Percentiles rank a stretch among this genome's conserved stretches.
These are phyloP conservation scores for Knufia petricola DNA, from an alignment of 2,329 filamentous ascomycete genomes.

Conservation along the genomic window DNA sequence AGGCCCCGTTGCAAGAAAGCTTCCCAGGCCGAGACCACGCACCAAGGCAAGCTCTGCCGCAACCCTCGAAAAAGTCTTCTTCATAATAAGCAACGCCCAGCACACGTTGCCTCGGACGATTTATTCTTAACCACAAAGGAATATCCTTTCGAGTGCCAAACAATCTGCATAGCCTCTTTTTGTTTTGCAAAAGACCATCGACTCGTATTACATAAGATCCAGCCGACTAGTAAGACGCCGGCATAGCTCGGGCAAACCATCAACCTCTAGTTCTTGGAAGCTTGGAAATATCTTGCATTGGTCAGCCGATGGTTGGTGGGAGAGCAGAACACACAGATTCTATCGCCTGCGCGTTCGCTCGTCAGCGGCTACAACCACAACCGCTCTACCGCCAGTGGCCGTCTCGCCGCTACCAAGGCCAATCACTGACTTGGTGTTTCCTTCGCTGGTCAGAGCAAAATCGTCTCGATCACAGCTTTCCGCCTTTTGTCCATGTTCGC, in stretches of 20 bases:
- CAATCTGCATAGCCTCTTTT: not conserved
- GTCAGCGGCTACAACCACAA: not conserved
- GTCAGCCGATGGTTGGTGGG: not conserved
- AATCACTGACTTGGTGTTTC: no score
- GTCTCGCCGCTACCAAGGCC: not conserved
- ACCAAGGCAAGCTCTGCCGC: not conserved
- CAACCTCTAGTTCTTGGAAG: not conserved
- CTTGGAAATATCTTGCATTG: slow-evolving; percentile 1
- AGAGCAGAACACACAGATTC: not conserved
- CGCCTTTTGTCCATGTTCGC: not conserved
- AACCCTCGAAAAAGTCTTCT: slow-evolving; percentile 4
- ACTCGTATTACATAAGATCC: no score
- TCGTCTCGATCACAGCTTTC: slow-evolving; percentile 3
- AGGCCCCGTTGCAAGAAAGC: not conserved
- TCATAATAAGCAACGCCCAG: slow-evolving; percentile 2
- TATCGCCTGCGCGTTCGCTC: not conserved
- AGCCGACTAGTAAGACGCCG: not conserved
- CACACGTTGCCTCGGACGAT: not conserved
- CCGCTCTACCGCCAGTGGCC: not conserved
- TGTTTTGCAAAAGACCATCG: no score
- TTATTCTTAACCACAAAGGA: not conserved
- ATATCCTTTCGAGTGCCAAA: not conserved
- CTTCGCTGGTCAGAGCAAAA: not conserved
- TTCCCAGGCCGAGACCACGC: not conserved
- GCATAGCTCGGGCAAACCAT: not conserved